Conservation (phyloP, 495 filamentous ascomycete species). For the Cladorrhinum samala region DNA sequence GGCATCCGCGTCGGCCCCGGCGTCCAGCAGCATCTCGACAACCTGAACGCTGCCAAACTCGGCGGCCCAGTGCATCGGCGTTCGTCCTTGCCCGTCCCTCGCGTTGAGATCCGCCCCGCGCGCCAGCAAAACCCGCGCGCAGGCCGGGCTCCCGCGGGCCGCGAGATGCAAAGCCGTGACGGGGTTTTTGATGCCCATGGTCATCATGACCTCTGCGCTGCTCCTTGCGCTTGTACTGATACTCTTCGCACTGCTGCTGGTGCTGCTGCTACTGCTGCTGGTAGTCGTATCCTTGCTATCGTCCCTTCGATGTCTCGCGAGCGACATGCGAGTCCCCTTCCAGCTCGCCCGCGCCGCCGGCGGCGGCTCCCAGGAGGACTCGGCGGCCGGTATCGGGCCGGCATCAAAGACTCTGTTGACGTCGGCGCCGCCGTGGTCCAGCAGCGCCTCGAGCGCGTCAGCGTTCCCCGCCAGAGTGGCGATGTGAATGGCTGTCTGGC, state of each 20-base stretch:
- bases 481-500: slow-evolving; percentile 17
- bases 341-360: too few species aligned
- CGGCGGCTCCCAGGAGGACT: too few species aligned
- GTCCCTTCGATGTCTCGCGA: too few species aligned
- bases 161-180: slow-evolving; percentile 20
- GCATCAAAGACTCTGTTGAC: slow-evolving; percentile 10
- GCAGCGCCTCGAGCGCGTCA: slow-evolving; percentile 8
- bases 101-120: slow-evolving; percentile 4
- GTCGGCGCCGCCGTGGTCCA: slow-evolving; percentile 14
- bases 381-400: too few species aligned
- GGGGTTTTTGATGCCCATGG: background rate
- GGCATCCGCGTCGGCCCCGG: background rate
- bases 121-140: slow-evolving; percentile 5
- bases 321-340: too few species aligned
- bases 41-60: slow-evolving; percentile 8
- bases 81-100: slow-evolving; percentile 12
- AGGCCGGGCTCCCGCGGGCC: slow-evolving; percentile 5
- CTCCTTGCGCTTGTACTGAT: background rate
- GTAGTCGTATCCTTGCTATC: too few species aligned
- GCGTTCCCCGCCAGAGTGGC: slow-evolving; percentile 11
- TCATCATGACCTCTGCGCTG: background rate
- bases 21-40: slow-evolving; percentile 9
- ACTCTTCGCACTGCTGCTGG: background rate
- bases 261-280: too few species aligned
- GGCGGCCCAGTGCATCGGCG: slow-evolving; percentile 17